phyloP scores from a whole-genome alignment of 1,284 basidiomycete genomes.

The Heterobasidion parviporum region DNA sequence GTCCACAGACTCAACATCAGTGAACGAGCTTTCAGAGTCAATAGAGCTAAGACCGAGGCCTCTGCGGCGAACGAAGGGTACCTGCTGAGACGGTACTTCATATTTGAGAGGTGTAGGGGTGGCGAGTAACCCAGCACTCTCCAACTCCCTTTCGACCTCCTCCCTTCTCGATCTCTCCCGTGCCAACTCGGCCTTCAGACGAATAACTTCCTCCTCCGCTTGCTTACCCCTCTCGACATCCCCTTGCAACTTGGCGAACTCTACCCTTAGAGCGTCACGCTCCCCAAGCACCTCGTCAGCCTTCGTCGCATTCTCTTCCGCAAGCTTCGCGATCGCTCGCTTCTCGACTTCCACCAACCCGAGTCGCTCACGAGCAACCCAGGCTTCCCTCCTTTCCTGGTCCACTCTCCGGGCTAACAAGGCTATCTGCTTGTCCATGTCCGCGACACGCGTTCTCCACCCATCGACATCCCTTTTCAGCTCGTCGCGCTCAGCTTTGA shows the following conservation, averaged over 20 bases:
- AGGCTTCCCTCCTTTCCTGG: slow-evolving; percentile 62
- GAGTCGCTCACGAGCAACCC: slow-evolving; percentile 61
- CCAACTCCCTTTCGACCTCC: slow-evolving; percentile 36
- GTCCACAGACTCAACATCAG: slow-evolving; percentile 56
- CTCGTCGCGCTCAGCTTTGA: slow-evolving; percentile 73
- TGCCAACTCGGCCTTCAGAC: slow-evolving; percentile 24
- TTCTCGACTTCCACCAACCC: slow-evolving; percentile 62
- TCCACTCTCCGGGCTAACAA: slow-evolving; percentile 59
- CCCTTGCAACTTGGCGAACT: slow-evolving; percentile 23
- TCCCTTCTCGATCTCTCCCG: slow-evolving; percentile 29
- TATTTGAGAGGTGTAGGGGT: slow-evolving; percentile 36
- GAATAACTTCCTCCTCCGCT: slow-evolving; percentile 24
- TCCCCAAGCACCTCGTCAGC: slow-evolving; percentile 26
- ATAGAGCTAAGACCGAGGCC: slow-evolving; percentile 52
- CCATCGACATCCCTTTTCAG: slow-evolving; percentile 70
- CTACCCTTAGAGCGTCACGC: slow-evolving; percentile 21
- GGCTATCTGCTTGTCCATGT: slow-evolving; percentile 54
- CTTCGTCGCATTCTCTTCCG: slow-evolving; percentile 31
- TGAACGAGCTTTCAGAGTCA: slow-evolving; percentile 52
- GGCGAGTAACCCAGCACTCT: slow-evolving; percentile 29
- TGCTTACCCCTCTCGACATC: slow-evolving; percentile 24
- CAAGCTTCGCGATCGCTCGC: slow-evolving; percentile 35
- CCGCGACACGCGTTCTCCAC: slow-evolving; percentile 61
- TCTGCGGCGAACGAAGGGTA: slow-evolving; percentile 20
- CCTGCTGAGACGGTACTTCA: slow-evolving; percentile 14